These are phyloP conservation scores for Dissophora ornata DNA, from an alignment of 192 early-diverging fungal species.

Conservation along the genomic window DNA sequence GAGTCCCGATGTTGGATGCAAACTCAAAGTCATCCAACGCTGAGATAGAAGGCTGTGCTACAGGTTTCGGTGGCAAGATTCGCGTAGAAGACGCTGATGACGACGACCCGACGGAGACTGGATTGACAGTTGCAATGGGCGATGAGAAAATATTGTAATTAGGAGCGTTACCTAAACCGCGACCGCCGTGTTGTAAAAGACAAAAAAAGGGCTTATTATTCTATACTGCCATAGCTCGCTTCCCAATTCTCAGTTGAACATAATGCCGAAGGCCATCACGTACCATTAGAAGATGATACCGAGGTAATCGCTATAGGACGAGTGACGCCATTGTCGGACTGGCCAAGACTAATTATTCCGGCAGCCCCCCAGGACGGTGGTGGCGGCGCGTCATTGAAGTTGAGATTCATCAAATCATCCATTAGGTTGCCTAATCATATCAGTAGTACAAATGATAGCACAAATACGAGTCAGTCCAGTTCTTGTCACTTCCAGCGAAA, in stretches of 20 bases:
- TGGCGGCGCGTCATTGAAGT: conserved; percentile 38
- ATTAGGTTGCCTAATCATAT: conserved; percentile 38
- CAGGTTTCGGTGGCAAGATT: not conserved
- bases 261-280: not conserved
- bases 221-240: too few relatives aligned
- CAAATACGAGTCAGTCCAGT: not conserved
- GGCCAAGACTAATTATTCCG: conserved; percentile 46
- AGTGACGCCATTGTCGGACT: conserved; percentile 8
- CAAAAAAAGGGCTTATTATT: too few relatives aligned
- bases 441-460: not conserved
- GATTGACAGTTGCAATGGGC: conserved; percentile 25
- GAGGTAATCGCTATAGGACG: not conserved
- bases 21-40: conserved; percentile 33
- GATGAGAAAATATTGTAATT: conserved; percentile 31
- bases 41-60: not conserved
- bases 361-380: conserved; percentile 40
- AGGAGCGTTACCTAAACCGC: not conserved
- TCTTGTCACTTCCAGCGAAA: too few relatives aligned
- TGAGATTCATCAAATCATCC: conserved; percentile 54
- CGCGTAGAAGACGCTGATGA: not conserved
- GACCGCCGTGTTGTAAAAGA: too few relatives aligned
- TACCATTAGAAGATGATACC: not conserved
- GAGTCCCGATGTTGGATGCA: conserved; percentile 29
- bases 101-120: conserved; percentile 26
- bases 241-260: too few relatives aligned